Evolutionary conservation across 2,329 filamentous ascomycete genomes (phyloP).

Genomic region (Blumeria graminis): DNA sequence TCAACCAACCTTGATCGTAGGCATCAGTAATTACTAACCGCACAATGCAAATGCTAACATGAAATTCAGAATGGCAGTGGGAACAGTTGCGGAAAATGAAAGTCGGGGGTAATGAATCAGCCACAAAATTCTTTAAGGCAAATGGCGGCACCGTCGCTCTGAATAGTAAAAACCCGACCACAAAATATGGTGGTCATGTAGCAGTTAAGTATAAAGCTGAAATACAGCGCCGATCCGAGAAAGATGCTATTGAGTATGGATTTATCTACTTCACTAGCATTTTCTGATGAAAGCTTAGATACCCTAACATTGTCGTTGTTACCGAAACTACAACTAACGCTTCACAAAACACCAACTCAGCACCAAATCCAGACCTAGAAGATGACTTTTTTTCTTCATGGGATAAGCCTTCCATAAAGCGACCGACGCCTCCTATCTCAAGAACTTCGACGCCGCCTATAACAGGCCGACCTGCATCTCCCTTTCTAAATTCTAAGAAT

Average conservation of each 20-base stretch:
- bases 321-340: conserved; percentile 41
- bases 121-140: conserved; percentile 93
- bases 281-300: conserved; percentile 26
- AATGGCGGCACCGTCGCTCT: conserved; percentile 86
- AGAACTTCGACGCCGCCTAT: conserved; percentile 69
- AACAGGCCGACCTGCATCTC: conserved; percentile 62
- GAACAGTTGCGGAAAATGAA: conserved; percentile 95
- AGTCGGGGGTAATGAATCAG: conserved; percentile 91
- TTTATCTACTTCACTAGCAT: not conserved
- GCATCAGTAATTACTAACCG: conserved; percentile 17
- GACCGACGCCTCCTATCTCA: conserved; percentile 79
- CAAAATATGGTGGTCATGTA: conserved; percentile 85
- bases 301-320: conserved; percentile 52
- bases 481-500: conserved; percentile 56
- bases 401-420: conserved; percentile 95
- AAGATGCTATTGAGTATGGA: conserved; percentile 61
- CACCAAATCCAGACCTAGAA: conserved; percentile 56
- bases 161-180: conserved; percentile 88
- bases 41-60: conserved; percentile 8
- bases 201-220: conserved; percentile 97
- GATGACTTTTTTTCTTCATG: conserved; percentile 98
- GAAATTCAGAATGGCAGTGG: conserved; percentile 73
- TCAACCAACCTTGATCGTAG: conserved; percentile 96
- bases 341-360: conserved; percentile 39
- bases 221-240: conserved; percentile 59